Base-by-base conservation (phyloP, 139 green algal genomes). In the Astrephomene gubernaculifera region DNA sequence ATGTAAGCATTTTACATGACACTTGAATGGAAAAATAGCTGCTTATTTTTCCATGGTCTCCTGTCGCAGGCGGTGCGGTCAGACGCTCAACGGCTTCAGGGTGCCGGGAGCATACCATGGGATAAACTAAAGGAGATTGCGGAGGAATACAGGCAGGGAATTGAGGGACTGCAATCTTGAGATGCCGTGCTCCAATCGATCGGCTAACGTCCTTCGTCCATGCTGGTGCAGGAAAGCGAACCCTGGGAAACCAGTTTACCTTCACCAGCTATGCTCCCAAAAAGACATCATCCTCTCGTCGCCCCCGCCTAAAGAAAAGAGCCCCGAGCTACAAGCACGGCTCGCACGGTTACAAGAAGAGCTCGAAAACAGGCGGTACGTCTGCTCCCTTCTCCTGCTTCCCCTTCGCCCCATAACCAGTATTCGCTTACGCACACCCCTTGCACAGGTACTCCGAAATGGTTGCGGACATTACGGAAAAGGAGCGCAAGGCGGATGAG, bases 341-440 rank as follows among this genome's bases (percentile, higher is more conserved):
- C 78, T 97, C n/a, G 81, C 88, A 27, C 73, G 87, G 52, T 82
- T 95, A 70, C 83, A 87, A 45, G 72, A 72, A 7, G 17, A 78
- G n/a, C 44, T 94, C 24, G 93, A 96, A 24, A 85, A 96, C 71
- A 64, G 88, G 52, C 70, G 81, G 36, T 94, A 91, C 41, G 76
- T 44, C n/a, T 12, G n/a, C n/a, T n/a, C n/a, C n/a, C n/a, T n/a
- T n/a, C n/a, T n/a, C n/a, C n/a, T n/a, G n/a, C n/a, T n/a, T n/a
- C n/a, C n/a, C n/a, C n/a, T n/a, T n/a, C n/a, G n/a, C n/a, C n/a
- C n/a, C n/a, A n/a, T n/a, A 57, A 57, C 17, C 49, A 57, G 17
- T 57, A 12, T n/a, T n/a, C n/a, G n/a, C n/a, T n/a, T n/a, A n/a
- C n/a, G n/a, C n/a, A n/a, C n/a, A n/a, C n/a, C n/a, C 39, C 73